These are phyloP conservation scores for Ceratobasidium sp. DNA, from an alignment of 1,284 basidiomycete species.

Conservation along the genomic window DNA sequence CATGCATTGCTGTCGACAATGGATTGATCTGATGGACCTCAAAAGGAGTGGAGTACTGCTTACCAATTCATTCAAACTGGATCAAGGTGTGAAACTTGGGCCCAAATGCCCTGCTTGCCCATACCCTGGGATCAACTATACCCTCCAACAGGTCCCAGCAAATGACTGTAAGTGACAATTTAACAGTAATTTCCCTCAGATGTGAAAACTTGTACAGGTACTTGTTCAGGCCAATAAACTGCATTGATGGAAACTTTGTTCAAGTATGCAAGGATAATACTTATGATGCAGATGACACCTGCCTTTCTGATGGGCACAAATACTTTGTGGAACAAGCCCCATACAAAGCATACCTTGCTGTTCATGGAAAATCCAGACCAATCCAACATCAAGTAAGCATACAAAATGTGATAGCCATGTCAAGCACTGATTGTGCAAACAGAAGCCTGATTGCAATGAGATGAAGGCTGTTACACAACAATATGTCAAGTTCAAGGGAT, in stretches of 20 bases:
- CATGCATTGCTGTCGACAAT: slow-evolving; percentile 1
- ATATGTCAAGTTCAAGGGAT: not conserved
- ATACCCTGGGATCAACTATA: too few species aligned
- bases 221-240: not conserved
- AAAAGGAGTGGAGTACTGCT: not conserved
- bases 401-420: not conserved
- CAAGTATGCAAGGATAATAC: not conserved
- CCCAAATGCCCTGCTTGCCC: too few species aligned
- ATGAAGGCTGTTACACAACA: not conserved
- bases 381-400: not conserved
- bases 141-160: too few species aligned
- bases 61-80: not conserved
- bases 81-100: too few species aligned
- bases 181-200: too few species aligned
- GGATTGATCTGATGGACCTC: not conserved
- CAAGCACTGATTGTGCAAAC: not conserved
- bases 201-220: too few species aligned
- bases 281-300: not conserved
- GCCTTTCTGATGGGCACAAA: not conserved
- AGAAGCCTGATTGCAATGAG: not conserved
- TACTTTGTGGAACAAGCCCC: not conserved
- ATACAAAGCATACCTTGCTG: not conserved
- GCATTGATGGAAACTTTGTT: slow-evolving; percentile 7
- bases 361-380: too few species aligned
- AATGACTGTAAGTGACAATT: too few species aligned